These are phyloP conservation scores for Hygrocybe coccinea DNA, from an alignment of 768 basidiomycete genomes.

Conservation along the genomic window DNA sequence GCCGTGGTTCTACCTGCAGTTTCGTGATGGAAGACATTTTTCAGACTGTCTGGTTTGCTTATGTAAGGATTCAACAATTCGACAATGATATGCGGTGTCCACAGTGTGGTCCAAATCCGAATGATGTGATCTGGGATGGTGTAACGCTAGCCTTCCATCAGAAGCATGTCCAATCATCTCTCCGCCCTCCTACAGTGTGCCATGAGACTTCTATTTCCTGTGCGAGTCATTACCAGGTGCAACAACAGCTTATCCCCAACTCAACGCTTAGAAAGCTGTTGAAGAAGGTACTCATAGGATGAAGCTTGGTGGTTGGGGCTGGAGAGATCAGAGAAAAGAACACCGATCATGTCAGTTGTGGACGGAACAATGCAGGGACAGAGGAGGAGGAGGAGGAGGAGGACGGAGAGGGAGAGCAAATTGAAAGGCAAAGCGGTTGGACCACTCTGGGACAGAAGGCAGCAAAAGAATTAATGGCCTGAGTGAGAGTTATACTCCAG, in stretches of 20 bases:
- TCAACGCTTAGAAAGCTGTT: too few relatives aligned
- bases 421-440: too few relatives aligned
- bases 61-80: background rate
- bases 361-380: too few relatives aligned
- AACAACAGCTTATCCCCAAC: background rate
- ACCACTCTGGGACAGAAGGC: too few relatives aligned
- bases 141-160: constrained; percentile 15
- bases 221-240: background rate
- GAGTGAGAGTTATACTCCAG: too few relatives aligned
- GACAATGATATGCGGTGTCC: constrained; percentile 21
- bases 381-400: too few relatives aligned
- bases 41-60: background rate
- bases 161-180: constrained; percentile 11
- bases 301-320: too few relatives aligned
- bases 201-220: background rate
- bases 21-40: background rate
- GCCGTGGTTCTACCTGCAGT: background rate
- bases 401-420: too few relatives aligned
- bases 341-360: too few relatives aligned
- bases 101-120: constrained; percentile 14
- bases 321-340: too few relatives aligned
- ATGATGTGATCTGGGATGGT: constrained; percentile 18
- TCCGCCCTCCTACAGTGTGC: constrained; percentile 13
- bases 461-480: too few relatives aligned
- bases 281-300: too few relatives aligned